Base-by-base conservation (phyloP, 2,329 filamentous ascomycete genomes). In the Zarea fungicola region DNA sequence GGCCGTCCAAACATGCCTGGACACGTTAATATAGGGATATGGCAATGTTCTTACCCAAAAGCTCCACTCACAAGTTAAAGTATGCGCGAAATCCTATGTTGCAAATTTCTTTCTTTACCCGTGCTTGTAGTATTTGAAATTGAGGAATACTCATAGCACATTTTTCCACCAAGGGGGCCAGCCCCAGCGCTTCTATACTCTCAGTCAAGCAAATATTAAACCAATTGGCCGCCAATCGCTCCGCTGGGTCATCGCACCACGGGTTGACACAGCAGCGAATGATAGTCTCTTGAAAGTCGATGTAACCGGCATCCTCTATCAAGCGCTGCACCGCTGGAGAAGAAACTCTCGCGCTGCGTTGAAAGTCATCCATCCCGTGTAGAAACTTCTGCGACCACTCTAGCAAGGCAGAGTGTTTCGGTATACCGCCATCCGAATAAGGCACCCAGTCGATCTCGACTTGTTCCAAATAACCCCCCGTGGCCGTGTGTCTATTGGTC, bases 361-460 rank as follows among this genome's bases (percentile, higher is more conserved):
- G 77, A 34, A 78, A 76, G 32, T 74, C 72, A 40, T 81, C 75
- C 56, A 89, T 91, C 32, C 86, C 85, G 49, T 80, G 75, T 39
- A 81, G 74, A 49, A 95, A 70, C 50, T 80, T 78, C 23, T 79
- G 68, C 53, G 84, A 85, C 90, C 90, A 96, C 56, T 80, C 70
- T 35, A 72, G 67, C n/a, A 92, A 69, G 25, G 76, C 71, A 9
- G 84, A 81, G 31, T 80, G 69, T 4, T 67, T 55, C 9, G 78
- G 74, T 14, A 87, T 68, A 28, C 77, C 75, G 57, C 87, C 81
- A 55, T 89, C 84, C 60, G 82, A 86, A 45, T 81, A 81, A 16
- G 89, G 89, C 42, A 78, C 73, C 66, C 87, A 87, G 65, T 97
- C 90, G 47, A 97, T 85, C 64, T 97, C 92, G 42, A 95, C 80